These are phyloP conservation scores for Venturia asperata DNA, from an alignment of 2,329 filamentous ascomycete genomes.

Conservation along the genomic window DNA sequence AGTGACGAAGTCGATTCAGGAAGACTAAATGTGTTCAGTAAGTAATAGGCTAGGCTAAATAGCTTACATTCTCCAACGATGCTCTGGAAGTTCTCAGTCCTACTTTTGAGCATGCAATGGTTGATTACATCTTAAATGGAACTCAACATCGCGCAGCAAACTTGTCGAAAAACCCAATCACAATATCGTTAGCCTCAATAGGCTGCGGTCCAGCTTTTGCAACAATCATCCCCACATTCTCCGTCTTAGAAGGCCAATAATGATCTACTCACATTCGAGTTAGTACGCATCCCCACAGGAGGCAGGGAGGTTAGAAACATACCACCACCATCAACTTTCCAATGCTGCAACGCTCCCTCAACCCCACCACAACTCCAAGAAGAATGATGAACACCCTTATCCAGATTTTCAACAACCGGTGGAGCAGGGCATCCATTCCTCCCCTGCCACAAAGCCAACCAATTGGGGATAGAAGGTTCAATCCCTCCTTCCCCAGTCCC, in stretches of 20 bases:
- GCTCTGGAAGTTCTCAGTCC: no score
- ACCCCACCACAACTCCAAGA: conserved; percentile 37
- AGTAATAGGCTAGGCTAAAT: no score
- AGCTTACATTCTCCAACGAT: no score
- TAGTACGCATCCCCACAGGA: neutral
- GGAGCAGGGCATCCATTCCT: conserved; percentile 19
- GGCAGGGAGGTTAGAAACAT: conserved; percentile 20
- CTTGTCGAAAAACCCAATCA: conserved; percentile 41
- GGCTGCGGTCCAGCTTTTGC: conserved; percentile 37
- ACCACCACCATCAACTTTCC: conserved; percentile 40
- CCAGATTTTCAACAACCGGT: conserved; percentile 30
- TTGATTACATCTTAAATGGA: no score
- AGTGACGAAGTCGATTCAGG: no score
- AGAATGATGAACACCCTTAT: conserved; percentile 38
- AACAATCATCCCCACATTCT: conserved; percentile 40
- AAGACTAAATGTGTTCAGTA: no score
- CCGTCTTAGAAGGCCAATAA: conserved; percentile 41
- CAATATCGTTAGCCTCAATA: conserved; percentile 39
- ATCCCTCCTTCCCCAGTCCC: conserved; percentile 38
- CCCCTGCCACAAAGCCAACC: conserved; percentile 26
- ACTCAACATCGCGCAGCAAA: conserved; percentile 21
- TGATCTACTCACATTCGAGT: conserved; percentile 29
- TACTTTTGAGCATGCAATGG: no score
- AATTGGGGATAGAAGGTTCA: conserved; percentile 39
- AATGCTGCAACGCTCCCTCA: conserved; percentile 38